Base-by-base conservation (phyloP, 2,329 filamentous ascomycete genomes). In the Xenosphaeropsis pyriputrescens region DNA sequence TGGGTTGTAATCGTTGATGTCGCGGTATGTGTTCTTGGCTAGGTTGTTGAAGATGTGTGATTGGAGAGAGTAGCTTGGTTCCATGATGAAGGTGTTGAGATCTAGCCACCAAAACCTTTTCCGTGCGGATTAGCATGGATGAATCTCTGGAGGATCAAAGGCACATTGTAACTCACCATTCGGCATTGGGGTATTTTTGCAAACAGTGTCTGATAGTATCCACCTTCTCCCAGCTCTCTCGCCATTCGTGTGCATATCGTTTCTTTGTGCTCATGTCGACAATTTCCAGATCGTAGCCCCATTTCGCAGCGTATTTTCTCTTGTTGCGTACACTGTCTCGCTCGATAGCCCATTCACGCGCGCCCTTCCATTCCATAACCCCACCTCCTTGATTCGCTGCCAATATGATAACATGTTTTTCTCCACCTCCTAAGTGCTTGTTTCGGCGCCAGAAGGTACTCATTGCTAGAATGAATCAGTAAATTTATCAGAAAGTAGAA, bases 211-310 rank as follows among this genome's bases (percentile, higher is more conserved):
- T 77, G 50, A 98, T 76, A 32, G 85, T 85, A 57, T 98, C 91
- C 43, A 95, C 88, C 67, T 96, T 98, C 62, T 98, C 91, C 91
- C 91, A 98, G 57, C 89, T 93, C 62, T 98, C 91, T 52, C 91
- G 75, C 91, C 91, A 98, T 61, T 98, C 91, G 61, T 98, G 91
- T 18, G 91, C 89, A 57, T 98, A 98, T 47, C 88, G 78, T 64
- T 95, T 96, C 71, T 95, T 94, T 38, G 88, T 94, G 63, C 86
- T 89, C 88, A 98, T 93, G 58, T 98, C 93, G 47, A 93, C 85
- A 54, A 96, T 81, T 57, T 98, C 91, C 41, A 98, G 65, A 44
- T 95, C 82, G 57, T 98, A 96, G 12, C 91, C 91, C 88, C 91
- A 96, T 56, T 70, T 72, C 26, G 74, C 69, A 2, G 77, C 80